Conservation (phyloP, 208 protist species). For the Trypanosoma theileri region DNA sequence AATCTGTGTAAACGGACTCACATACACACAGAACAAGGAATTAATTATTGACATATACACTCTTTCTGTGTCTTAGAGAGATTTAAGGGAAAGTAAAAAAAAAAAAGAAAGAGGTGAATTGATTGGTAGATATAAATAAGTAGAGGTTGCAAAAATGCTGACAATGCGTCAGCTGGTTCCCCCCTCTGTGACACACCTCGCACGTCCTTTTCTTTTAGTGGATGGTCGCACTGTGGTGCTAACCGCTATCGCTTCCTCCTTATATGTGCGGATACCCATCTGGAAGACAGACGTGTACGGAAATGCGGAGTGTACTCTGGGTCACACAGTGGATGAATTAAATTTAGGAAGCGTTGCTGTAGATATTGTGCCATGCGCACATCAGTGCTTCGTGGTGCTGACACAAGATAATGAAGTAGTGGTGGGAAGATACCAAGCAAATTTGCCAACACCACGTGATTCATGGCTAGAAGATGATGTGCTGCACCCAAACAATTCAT, state of each 20-base stretch:
- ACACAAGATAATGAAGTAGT: slow-evolving; percentile 62
- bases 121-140: neutral
- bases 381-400: slow-evolving; percentile 70
- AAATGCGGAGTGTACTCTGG: slow-evolving; percentile 10
- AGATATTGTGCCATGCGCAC: slow-evolving; percentile 41
- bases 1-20: too few species aligned
- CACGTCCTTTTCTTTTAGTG: slow-evolving; percentile 27
- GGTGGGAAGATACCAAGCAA: slow-evolving; percentile 74
- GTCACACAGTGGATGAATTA: slow-evolving; percentile 34
- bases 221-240: slow-evolving; percentile 44
- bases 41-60: too few species aligned
- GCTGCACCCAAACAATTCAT: slow-evolving; percentile 34
- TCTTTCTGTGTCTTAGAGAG: too few species aligned
- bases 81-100: neutral
- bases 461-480: slow-evolving; percentile 26
- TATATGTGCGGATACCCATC: slow-evolving; percentile 16
- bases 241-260: slow-evolving; percentile 17
- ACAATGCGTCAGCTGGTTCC: slow-evolving; percentile 28
- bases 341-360: slow-evolving; percentile 37
- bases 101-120: neutral
- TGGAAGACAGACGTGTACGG: neutral
- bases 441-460: slow-evolving; percentile 29
- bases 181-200: slow-evolving; percentile 26
- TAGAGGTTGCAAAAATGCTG: slow-evolving; percentile 21
- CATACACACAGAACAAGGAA: too few species aligned